Conservation (phyloP, 371 early-diverging fungal species). For the Sanchytrium tribonematis region DNA sequence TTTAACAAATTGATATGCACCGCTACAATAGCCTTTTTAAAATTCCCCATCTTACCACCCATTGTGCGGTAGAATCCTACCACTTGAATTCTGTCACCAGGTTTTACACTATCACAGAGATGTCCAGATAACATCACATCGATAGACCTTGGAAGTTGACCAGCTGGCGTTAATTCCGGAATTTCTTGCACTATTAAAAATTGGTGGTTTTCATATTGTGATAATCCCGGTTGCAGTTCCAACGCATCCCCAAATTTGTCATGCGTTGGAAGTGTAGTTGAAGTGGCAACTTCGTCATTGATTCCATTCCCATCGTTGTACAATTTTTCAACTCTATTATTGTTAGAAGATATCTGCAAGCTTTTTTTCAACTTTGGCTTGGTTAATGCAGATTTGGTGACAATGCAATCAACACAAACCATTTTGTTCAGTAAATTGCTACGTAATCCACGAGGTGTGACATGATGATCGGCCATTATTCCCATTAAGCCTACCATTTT, state of each 20-base stretch:
- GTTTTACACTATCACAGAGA: conserved; percentile 84
- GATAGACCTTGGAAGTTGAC: conserved; percentile 84
- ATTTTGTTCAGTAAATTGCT: conserved; percentile 58
- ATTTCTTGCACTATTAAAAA: conserved; percentile 92
- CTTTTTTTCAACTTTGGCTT: background rate
- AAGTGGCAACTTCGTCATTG: background rate
- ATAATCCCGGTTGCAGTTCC: conserved; percentile 79
- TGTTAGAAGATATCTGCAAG: background rate
- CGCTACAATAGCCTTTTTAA: background rate
- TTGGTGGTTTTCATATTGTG: conserved; percentile 82
- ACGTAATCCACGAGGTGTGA: conserved; percentile 70
- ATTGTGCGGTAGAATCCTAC: conserved; percentile 81
- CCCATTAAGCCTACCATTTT: conserved; percentile 46
- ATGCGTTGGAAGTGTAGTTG: conserved; percentile 10
- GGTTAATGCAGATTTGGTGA: conserved; percentile 24
- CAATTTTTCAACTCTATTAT: background rate
- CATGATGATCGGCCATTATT: conserved; percentile 62
- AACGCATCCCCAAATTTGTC: conserved; percentile 77
- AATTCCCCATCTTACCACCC: conserved; percentile 35
- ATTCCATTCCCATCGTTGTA: background rate
- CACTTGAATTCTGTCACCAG: conserved; percentile 90
- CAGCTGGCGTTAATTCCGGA: conserved; percentile 96
- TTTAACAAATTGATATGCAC: background rate
- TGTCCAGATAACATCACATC: conserved; percentile 92
- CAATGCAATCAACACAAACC: conserved; percentile 93